Base-by-base conservation (phyloP, 176 grass and related monocot genomes). In the Paspalum notatum region DNA sequence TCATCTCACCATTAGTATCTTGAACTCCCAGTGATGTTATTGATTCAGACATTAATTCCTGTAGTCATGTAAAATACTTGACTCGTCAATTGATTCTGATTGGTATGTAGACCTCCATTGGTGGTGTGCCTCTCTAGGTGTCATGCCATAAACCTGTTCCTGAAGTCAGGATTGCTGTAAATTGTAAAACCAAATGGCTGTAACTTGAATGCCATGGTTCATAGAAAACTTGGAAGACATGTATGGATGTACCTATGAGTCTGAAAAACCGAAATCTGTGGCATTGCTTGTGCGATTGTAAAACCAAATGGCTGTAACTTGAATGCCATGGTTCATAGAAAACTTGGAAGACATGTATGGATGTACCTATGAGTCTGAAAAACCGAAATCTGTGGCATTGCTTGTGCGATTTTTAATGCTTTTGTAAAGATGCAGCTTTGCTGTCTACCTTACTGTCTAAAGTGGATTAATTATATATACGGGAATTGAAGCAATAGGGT, bases 401-500 rank as follows among this genome's bases (percentile, higher is more conserved):
- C 41, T 21, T 75, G 32, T 32, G 32, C 32, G 32, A 2, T 32
- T 32, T 3, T 32, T 1, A 32, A 32, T 3, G 32, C 32, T 32
- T 32, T 32, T 45, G 41, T 47, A 20, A 1, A 27, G 1, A 12
- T 3, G 16, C 6, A 52, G 5, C 46, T 50, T 72, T 18, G 4
- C 37, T 20, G 17, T n/a, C 2, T 24, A n/a, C 46, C 27, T 72
- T 32, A 32, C 32, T 32, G 32, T 32, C 32, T 32, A 32, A 32
- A 32, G n/a, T n/a, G n/a, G n/a, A n/a, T n/a, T n/a, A n/a, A n/a
- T n/a, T n/a, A n/a, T n/a, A n/a, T n/a, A n/a, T n/a, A n/a, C n/a
- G n/a, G n/a, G n/a, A n/a, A n/a, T n/a, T n/a, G n/a, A 32, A 32
- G 2, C 72, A 44, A 5, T 21, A 6, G 56, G 57, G 93, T 93